A percentile compares a stretch with the other conserved stretches of the same genome.
phyloP scores from a whole-genome alignment of 2,329 filamentous ascomycete species.

The Lecanicillium sp. region DNA sequence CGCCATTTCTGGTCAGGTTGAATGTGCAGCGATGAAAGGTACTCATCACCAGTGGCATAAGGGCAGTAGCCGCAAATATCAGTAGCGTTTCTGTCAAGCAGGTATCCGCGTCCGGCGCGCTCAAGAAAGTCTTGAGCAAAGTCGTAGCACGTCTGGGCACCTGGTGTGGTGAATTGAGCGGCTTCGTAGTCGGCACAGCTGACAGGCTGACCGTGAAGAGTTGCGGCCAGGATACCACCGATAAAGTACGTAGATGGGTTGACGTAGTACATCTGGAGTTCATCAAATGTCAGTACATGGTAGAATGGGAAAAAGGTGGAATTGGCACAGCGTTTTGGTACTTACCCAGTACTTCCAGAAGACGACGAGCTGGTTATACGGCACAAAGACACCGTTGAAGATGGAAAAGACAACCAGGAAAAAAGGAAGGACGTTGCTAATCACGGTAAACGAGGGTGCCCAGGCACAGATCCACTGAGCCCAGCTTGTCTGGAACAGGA shows the following conservation, averaged over 20 bases:
- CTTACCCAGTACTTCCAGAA: constrained; percentile 64
- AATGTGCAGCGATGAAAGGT: constrained; percentile 49
- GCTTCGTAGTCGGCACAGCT: constrained; percentile 33
- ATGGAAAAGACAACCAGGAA: constrained; percentile 71
- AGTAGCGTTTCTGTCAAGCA: constrained; percentile 52
- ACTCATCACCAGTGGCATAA: constrained; percentile 49
- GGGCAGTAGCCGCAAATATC: constrained; percentile 61
- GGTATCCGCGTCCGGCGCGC: constrained; percentile 44
- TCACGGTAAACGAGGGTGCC: constrained; percentile 69
- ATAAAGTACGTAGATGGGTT: constrained; percentile 68
- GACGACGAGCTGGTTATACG: constrained; percentile 54
- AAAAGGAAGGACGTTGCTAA: constrained; percentile 68
- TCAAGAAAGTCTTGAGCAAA: constrained; percentile 56
- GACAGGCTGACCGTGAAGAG: constrained; percentile 43
- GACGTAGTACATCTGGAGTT: constrained; percentile 47
- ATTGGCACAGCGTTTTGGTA: too few relatives aligned
- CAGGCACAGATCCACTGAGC: constrained; percentile 82
- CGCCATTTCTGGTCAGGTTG: constrained; percentile 56
- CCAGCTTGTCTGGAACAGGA: constrained; percentile 66
- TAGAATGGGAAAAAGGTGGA: constrained; percentile 10
- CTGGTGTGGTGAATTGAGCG: constrained; percentile 49
- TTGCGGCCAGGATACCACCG: constrained; percentile 57
- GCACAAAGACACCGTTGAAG: constrained; percentile 70
- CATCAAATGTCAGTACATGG: neutral
- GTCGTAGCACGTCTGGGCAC: constrained; percentile 51